Evolutionary conservation across 2,329 filamentous ascomycete species (phyloP).

Genomic region (Camillea tinctor): DNA sequence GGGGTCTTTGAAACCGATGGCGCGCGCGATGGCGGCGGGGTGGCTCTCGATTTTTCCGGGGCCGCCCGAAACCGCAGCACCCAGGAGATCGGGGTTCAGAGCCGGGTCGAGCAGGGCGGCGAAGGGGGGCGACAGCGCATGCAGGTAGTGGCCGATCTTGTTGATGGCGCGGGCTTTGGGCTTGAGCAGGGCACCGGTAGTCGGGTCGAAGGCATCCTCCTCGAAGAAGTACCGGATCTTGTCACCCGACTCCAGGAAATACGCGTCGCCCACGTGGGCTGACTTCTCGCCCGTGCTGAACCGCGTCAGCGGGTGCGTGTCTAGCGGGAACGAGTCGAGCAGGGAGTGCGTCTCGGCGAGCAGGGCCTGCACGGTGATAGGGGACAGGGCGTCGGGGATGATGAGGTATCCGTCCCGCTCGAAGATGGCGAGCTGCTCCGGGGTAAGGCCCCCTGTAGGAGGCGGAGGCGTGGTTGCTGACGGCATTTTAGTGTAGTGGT

Average conservation of each 20-base stretch:
- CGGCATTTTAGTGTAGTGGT: not conserved
- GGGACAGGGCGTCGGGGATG: conserved; percentile 72
- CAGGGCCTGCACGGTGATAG: conserved; percentile 63
- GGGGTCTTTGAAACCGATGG: conserved; percentile 74
- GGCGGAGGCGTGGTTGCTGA: conserved; percentile 3
- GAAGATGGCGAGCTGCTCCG: conserved; percentile 71
- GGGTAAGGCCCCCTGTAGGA: conserved; percentile 58
- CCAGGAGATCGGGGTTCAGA: conserved; percentile 42
- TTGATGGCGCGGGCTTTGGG: conserved; percentile 87
- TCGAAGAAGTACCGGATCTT: conserved; percentile 98
- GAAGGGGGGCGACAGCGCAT: conserved; percentile 68
- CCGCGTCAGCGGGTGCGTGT: conserved; percentile 84
- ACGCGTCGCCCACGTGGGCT: conserved; percentile 87
- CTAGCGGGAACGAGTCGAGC: conserved; percentile 73
- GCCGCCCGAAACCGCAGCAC: conserved; percentile 45
- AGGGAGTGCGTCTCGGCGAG: conserved; percentile 73
- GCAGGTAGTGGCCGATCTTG: conserved; percentile 79
- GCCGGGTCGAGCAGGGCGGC: conserved; percentile 48
- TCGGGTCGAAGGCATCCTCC: conserved; percentile 77
- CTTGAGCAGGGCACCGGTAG: conserved; percentile 63
- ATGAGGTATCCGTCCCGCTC: conserved; percentile 85
- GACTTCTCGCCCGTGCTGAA: conserved; percentile 80
- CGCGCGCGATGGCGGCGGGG: conserved; percentile 63
- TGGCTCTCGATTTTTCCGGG: conserved; percentile 33
- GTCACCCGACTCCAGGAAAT: conserved; percentile 88